Percentiles rank a stretch among this genome's conserved stretches.
Conservation (phyloP, 768 basidiomycete species). For the Suillus alpinus region DNA sequence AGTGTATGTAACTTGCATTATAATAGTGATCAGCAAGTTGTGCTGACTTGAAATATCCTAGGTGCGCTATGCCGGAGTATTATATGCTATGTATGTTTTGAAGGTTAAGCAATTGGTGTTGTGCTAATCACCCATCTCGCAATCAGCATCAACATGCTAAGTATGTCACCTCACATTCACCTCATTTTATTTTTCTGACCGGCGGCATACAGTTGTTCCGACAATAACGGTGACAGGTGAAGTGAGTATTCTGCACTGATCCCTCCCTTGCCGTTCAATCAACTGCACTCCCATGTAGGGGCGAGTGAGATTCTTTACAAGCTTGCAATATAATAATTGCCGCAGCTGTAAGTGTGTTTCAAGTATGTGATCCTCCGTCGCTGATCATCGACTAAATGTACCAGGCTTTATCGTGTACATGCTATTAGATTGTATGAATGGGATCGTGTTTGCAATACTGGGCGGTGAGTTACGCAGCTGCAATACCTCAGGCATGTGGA, state of each 20-base stretch:
- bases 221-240: background rate
- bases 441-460: background rate
- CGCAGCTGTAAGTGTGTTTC: background rate
- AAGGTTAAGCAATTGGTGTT: background rate
- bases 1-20: background rate
- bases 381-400: background rate
- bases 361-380: background rate
- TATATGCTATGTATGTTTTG: background rate
- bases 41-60: background rate
- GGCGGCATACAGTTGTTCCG: background rate
- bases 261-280: background rate
- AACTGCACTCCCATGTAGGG: background rate
- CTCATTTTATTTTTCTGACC: background rate
- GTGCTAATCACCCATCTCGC: background rate
- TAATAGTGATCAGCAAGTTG: background rate
- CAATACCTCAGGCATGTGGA: background rate
- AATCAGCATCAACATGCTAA: background rate
- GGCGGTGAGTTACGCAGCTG: background rate
- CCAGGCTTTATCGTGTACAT: background rate
- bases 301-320: background rate
- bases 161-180: background rate
- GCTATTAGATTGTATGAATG: background rate
- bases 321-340: background rate
- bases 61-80: too few relatives aligned
- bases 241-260: background rate